Evolutionary conservation across 164 flowering plant genomes (phyloP).

Genomic region (Saururus chinensis): DNA sequence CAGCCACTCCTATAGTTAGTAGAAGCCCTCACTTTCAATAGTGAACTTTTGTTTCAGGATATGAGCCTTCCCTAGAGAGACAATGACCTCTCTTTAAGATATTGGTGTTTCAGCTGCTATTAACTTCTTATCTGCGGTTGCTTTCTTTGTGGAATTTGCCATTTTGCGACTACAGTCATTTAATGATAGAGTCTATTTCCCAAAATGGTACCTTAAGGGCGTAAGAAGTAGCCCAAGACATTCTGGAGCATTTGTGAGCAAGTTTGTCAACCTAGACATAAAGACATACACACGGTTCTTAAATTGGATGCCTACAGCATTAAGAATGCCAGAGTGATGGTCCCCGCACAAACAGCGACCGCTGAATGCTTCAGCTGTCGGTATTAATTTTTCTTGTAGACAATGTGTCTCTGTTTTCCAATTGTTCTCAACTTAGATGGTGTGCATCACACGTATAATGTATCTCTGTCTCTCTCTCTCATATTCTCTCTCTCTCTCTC

Average conservation of each 20-base stretch:
- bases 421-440: no score
- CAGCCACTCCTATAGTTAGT: neutral
- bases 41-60: neutral
- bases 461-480: no score
- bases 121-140: constrained; percentile 53
- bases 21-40: neutral
- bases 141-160: constrained; percentile 73
- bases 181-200: constrained; percentile 87
- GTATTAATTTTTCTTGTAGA: no score
- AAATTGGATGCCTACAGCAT: constrained; percentile 92
- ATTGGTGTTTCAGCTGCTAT: constrained; percentile 57
- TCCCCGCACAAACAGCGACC: no score
- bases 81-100: constrained; percentile 68
- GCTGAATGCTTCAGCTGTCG: no score
- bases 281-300: constrained; percentile 57
- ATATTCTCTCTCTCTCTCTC: no score
- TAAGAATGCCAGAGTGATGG: constrained; percentile 88
- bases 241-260: constrained; percentile 42
- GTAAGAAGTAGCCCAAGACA: constrained; percentile 60
- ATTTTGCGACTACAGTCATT: constrained; percentile 74
- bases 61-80: neutral
- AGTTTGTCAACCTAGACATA: constrained; percentile 61
- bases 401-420: no score
- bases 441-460: no score
- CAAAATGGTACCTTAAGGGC: constrained; percentile 91